These are phyloP conservation scores for Planoprotostelium fungivorum DNA, from an alignment of 78 protist species.

Conservation along the genomic window DNA sequence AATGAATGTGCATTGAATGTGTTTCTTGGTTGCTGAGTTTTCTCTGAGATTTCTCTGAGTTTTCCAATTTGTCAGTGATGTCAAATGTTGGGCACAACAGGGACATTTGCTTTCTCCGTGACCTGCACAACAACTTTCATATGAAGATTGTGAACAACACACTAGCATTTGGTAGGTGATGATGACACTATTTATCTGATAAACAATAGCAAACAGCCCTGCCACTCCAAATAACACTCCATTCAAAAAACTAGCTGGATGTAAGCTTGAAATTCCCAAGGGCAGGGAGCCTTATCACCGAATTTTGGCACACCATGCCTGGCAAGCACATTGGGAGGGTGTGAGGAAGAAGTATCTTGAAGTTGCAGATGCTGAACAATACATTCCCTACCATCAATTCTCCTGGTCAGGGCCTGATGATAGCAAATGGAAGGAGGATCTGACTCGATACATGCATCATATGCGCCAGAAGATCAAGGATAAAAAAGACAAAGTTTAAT, in stretches of 20 bases:
- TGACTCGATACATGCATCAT: not conserved
- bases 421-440: not conserved
- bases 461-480: conserved; percentile 1
- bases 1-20: too few species aligned
- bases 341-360: not conserved
- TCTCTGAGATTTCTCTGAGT: too few species aligned
- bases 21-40: too few species aligned
- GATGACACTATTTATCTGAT: not conserved
- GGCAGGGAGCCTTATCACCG: not conserved
- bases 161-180: conserved; percentile 1
- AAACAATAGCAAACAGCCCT: not conserved
- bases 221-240: not conserved
- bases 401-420: conserved; percentile 2
- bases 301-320: conserved; percentile 1
- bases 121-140: not conserved
- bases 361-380: not conserved
- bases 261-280: not conserved
- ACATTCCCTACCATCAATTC: not conserved
- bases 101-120: conserved; percentile 1
- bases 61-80: too few species aligned
- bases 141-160: conserved; percentile 1
- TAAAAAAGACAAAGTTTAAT: too few species aligned
- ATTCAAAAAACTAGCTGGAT: not conserved
- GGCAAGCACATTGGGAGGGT: not conserved
- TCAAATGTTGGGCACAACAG: too few species aligned